Evolutionary conservation across 371 early-diverging fungal genomes (phyloP), one percentile per base, ranked within the genome.

Genomic region (Mucor irregularis): DNA sequence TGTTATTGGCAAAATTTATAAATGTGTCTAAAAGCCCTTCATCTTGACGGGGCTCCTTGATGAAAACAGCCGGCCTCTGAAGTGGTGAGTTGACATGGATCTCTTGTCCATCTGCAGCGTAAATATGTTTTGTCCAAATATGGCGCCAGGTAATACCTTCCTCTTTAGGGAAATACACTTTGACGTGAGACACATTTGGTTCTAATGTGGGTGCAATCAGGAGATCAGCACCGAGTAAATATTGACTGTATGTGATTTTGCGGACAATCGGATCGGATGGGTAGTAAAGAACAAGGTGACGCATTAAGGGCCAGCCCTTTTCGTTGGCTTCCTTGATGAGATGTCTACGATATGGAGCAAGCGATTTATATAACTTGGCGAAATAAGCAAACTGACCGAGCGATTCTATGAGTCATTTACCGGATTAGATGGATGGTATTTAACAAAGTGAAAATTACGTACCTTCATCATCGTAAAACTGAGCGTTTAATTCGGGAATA

Each of bases 401-500:
- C 0, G 69, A 56, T 11, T 71, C 74, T 73, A 45, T 29, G 5
- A n/a, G n/a, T n/a, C n/a, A n/a, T n/a, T n/a, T n/a, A n/a, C n/a
- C 4, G 19, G 5, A 24, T 21, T 42, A 42, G 42, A 3, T 26
- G 14, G 10, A 13, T 29, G 31, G 19, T n/a, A 7, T 43, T 64
- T n/a, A n/a, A n/a, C n/a, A n/a, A n/a, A n/a, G n/a, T n/a, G n/a
- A n/a, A n/a, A n/a, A n/a, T n/a, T n/a, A n/a, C 9, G n/a, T 14
- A 77, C 78, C 74, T 30, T 78, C 76, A 34, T 69, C 57, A 30
- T 71, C 61, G 35, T 76, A 80, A 40, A 76, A 69, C 38, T 80
- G 80, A 0, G 72, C 74, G 56, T 78, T 78, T 2, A 29, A 35
- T 26, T 67, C 65, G 0, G 80, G 79, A 9, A 76, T 62, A 31